A percentile compares a stretch with the other conserved stretches of the same genome.
phyloP scores from a whole-genome alignment of 2,329 filamentous ascomycete genomes.

The Xylaria sp. region DNA sequence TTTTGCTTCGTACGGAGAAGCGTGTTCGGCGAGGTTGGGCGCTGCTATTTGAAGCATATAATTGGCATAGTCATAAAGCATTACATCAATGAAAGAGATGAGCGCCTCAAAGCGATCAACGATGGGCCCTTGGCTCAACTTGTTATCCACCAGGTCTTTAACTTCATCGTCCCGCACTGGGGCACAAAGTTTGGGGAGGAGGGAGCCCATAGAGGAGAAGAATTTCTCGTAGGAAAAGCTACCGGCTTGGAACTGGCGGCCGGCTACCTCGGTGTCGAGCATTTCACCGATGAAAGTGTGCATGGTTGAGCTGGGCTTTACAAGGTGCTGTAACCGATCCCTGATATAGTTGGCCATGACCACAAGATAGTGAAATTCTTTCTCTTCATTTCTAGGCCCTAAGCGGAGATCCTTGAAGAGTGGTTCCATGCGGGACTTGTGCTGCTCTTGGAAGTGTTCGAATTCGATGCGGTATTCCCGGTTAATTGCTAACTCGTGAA shows the following conservation, averaged over 20 bases:
- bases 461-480: conserved; percentile 75
- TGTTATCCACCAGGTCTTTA: conserved; percentile 68
- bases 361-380: conserved; percentile 71
- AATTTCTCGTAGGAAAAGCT: conserved; percentile 83
- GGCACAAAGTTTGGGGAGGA: conserved; percentile 80
- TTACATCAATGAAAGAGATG: conserved; percentile 75
- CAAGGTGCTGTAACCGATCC: conserved; percentile 72
- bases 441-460: conserved; percentile 63
- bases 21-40: conserved; percentile 73
- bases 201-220: conserved; percentile 74
- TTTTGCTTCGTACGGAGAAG: conserved; percentile 75
- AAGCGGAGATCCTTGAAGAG: conserved; percentile 63
- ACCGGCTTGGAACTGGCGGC: conserved; percentile 70
- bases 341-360: conserved; percentile 74
- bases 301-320: conserved; percentile 75
- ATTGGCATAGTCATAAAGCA: conserved; percentile 83
- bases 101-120: conserved; percentile 79
- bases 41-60: conserved; percentile 76
- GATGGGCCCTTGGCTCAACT: conserved; percentile 65
- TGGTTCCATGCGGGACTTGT: conserved; percentile 54
- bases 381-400: conserved; percentile 70
- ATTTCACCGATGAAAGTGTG: conserved; percentile 76
- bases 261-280: conserved; percentile 74
- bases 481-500: conserved; percentile 82
- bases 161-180: conserved; percentile 81